phyloP scores from a whole-genome alignment of 148 eudicot species.

The Dysphania ambrosioides region DNA sequence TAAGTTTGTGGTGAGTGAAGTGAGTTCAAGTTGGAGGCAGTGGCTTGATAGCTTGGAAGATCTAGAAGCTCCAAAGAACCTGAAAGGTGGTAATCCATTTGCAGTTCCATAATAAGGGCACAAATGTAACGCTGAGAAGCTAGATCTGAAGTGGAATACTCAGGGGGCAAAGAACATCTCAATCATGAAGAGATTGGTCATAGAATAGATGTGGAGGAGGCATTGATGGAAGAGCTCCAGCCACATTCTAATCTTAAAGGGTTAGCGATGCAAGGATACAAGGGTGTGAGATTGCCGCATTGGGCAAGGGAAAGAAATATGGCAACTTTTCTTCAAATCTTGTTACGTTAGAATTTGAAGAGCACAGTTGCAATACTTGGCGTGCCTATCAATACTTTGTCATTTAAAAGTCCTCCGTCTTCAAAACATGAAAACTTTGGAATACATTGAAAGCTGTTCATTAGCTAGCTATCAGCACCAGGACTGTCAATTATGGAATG shows the following conservation, averaged over 20 bases:
- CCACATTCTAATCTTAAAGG: constrained; percentile 14
- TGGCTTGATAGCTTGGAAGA: neutral
- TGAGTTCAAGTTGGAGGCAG: neutral
- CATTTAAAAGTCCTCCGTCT: too few species aligned
- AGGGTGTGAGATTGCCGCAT: constrained; percentile 15
- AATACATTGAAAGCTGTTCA: too few species aligned
- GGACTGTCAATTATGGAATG: too few species aligned
- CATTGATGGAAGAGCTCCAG: constrained; percentile 19
- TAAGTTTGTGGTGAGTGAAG: constrained; percentile 2
- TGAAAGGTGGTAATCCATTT: too few species aligned
- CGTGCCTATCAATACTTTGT: too few species aligned
- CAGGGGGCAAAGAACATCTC: constrained; percentile 10
- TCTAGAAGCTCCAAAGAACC: neutral
- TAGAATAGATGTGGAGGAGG: neutral
- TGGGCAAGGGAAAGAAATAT: constrained; percentile 6
- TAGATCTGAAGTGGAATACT: constrained; percentile 1
- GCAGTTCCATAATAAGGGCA: too few species aligned
- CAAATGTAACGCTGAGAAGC: too few species aligned
- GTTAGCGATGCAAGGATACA: neutral
- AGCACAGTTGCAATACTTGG: neutral
- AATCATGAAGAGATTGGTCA: neutral
- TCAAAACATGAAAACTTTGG: too few species aligned
- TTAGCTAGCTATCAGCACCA: too few species aligned
- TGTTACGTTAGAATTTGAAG: neutral
- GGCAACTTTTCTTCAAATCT: neutral